These are phyloP conservation scores for Trametes polyzona DNA, from an alignment of 1,284 basidiomycete genomes.

Conservation along the genomic window DNA sequence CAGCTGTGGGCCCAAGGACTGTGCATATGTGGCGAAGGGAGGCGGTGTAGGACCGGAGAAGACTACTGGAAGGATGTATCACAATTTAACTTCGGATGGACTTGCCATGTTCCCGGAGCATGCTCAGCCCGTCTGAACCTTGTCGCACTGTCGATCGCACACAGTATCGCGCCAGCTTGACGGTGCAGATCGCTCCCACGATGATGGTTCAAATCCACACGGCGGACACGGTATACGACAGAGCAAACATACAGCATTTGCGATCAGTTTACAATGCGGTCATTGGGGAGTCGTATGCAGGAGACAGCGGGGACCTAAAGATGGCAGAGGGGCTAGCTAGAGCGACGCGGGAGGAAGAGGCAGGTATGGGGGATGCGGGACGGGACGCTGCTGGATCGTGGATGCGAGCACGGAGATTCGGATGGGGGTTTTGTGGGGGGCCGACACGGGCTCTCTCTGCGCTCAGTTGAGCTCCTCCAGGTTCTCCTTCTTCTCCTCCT, in stretches of 20 bases:
- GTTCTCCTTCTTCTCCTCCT: conserved; percentile 45
- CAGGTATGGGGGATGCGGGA: conserved; percentile 9
- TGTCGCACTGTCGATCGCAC: too few species aligned
- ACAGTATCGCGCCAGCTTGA: background rate
- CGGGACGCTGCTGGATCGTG: conserved; percentile 20
- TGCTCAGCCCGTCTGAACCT: background rate
- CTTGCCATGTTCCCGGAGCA: background rate
- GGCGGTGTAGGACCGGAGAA: background rate
- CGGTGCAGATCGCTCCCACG: background rate
- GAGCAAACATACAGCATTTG: conserved; percentile 27
- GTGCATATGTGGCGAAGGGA: background rate
- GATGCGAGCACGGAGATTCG: conserved; percentile 11
- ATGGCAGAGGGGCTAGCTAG: conserved; percentile 25
- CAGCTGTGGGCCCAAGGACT: background rate
- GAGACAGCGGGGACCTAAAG: conserved; percentile 30
- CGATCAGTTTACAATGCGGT: conserved; percentile 33
- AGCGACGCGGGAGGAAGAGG: conserved; percentile 15
- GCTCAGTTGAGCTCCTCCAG: conserved; percentile 52
- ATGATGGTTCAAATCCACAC: background rate
- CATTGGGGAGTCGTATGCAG: conserved; percentile 33
- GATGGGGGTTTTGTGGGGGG: conserved; percentile 15
- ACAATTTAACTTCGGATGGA: background rate
- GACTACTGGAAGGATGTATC: conserved; percentile 8
- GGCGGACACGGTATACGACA: background rate
- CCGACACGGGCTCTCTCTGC: conserved; percentile 1